phyloP scores from a whole-genome alignment of 495 filamentous ascomycete species.

The Neurospora sp. region DNA sequence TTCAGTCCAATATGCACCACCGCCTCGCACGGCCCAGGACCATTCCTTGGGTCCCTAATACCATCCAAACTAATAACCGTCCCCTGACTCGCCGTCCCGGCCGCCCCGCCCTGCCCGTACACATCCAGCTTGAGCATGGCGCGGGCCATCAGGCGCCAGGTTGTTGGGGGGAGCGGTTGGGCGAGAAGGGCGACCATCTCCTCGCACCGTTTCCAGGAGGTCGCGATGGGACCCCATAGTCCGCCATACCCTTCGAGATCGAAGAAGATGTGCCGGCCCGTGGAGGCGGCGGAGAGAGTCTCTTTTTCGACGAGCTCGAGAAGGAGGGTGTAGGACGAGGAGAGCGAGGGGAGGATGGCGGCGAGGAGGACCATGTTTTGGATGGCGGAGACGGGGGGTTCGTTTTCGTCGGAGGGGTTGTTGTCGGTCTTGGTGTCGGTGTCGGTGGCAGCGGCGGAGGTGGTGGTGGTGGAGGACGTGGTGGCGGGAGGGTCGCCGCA shows the following conservation, averaged over 20 bases:
- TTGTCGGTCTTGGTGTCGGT: constrained; percentile 23
- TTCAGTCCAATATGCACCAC: constrained; percentile 29
- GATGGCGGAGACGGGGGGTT: constrained; percentile 30
- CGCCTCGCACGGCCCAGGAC: neutral
- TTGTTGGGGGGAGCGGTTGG: constrained; percentile 30
- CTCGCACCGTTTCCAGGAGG: neutral
- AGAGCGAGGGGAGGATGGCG: constrained; percentile 51
- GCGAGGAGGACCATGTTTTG: constrained; percentile 61
- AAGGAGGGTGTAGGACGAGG: constrained; percentile 45
- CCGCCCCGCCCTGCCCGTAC: constrained; percentile 33
- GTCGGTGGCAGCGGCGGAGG: neutral
- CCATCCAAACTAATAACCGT: neutral
- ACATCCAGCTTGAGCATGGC: constrained; percentile 43
- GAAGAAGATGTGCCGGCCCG: constrained; percentile 32
- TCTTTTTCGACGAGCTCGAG: constrained; percentile 36
- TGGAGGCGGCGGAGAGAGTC: constrained; percentile 23
- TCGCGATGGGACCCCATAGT: constrained; percentile 22
- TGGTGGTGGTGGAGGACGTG: constrained; percentile 1
- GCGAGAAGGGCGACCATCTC: constrained; percentile 13
- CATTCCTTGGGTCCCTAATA: neutral
- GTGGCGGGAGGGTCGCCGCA: constrained; percentile 38
- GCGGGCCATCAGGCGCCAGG: constrained; percentile 41
- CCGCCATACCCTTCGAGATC: constrained; percentile 37
- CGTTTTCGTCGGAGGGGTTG: neutral
- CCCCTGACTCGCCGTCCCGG: neutral